Percentiles rank a stretch among this genome's conserved stretches.
Conservation (phyloP, 2,329 filamentous ascomycete species). For the Leptographium lundbergii region DNA sequence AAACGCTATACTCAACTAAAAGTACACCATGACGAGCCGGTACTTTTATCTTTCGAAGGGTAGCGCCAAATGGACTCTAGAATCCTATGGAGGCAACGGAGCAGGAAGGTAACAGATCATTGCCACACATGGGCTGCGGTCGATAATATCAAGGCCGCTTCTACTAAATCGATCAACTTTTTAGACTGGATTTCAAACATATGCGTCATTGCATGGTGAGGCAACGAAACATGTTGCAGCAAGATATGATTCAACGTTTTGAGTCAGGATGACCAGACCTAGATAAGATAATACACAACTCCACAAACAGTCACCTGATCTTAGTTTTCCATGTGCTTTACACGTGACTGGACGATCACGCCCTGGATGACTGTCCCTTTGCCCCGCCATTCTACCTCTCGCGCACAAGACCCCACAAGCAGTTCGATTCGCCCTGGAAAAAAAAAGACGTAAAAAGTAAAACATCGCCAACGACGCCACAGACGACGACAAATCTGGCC, state of each 20-base stretch:
- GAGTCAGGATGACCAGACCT: background rate
- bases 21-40: background rate
- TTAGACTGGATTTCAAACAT: background rate
- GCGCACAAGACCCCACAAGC: slow-evolving; percentile 6
- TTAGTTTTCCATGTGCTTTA: background rate
- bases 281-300: background rate
- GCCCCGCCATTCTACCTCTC: background rate
- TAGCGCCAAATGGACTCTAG: background rate
- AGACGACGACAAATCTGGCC: background rate
- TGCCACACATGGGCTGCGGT: background rate
- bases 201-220: background rate
- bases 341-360: background rate
- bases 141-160: background rate
- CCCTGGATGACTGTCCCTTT: background rate
- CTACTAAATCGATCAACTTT: background rate
- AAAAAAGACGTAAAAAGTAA: background rate
- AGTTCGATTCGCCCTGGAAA: background rate
- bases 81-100: background rate
- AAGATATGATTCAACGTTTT: too few relatives aligned
- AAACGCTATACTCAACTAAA: background rate
- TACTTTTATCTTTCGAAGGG: background rate
- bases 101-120: background rate
- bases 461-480: slow-evolving; percentile 2
- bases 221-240: background rate
- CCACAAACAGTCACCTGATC: background rate